Conservation (phyloP, 1,284 basidiomycete species). For the Moniliella sp. region DNA sequence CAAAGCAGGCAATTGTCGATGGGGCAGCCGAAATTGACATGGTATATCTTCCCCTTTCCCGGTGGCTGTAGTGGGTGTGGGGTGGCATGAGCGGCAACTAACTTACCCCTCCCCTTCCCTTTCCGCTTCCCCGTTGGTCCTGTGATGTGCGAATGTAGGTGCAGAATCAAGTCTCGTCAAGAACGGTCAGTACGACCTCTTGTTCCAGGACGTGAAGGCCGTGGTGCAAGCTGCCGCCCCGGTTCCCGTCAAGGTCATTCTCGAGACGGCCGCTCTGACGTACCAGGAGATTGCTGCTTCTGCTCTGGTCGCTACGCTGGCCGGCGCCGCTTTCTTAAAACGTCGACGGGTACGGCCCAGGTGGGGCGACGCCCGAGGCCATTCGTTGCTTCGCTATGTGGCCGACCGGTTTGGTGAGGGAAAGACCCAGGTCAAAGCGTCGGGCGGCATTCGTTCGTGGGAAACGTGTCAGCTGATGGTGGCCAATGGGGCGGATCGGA, state of each 20-base stretch:
- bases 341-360: slow-evolving; percentile 10
- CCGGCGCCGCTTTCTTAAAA: slow-evolving; percentile 21
- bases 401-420: slow-evolving; percentile 5
- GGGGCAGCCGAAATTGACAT: slow-evolving; percentile 25
- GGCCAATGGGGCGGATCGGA: slow-evolving; percentile 12
- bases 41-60: slow-evolving; percentile 4
- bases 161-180: slow-evolving; percentile 17
- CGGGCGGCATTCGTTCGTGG: slow-evolving; percentile 13
- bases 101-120: background rate
- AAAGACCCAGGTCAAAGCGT: slow-evolving; percentile 16
- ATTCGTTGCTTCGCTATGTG: slow-evolving; percentile 19
- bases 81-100: background rate
- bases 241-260: slow-evolving; percentile 19
- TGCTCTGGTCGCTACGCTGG: slow-evolving; percentile 12
- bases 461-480: slow-evolving; percentile 13
- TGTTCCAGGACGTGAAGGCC: slow-evolving; percentile 11
- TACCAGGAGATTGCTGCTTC: slow-evolving; percentile 12
- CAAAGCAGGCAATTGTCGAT: slow-evolving; percentile 6
- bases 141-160: slow-evolving; percentile 3
- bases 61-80: too few species aligned
- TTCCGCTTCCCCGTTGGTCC: background rate
- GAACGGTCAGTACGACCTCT: slow-evolving; percentile 5
- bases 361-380: slow-evolving; percentile 14
- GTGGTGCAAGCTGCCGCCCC: slow-evolving; percentile 9
- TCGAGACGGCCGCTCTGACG: slow-evolving; percentile 17